Evolutionary conservation across 106 monocot species (phyloP), one percentile per base, ranked within the genome.

Genomic region (Dioscorea dumetorum): DNA sequence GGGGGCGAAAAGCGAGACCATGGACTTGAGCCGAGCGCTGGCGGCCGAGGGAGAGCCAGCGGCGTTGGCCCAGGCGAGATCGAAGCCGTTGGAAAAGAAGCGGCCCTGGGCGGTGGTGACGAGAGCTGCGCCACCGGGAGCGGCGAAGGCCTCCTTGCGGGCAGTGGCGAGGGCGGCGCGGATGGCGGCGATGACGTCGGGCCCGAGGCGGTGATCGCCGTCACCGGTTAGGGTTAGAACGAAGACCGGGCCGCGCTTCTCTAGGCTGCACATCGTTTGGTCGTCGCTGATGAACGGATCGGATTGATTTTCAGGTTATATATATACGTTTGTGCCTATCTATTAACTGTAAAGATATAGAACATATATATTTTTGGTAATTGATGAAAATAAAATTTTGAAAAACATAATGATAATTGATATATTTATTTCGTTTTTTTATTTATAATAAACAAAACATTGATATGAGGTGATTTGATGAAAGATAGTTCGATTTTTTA

Each of bases 31-130:
- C 8, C 80, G 69, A 13, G 32, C 67, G 57, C 54, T 53, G 32
- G 77, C 61, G 14, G 35, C 71, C 66, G 64, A 48, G 49, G 76
- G 74, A 51, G 85, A 74, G 34, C 64, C 64, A 13, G 71, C 70
- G 59, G 69, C 22, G 5, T 51, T 24, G 61, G 77, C 87, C 87
- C 79, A 91, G 21, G 70, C 62, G 62, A 91, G 84, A 70, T 91
- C 91, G 76, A 91, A 77, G 10, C 91, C 91, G 69, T 91, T 91
- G 77, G 84, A 79, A 87, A 91, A 91, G 84, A 84, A 91, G 14
- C 63, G 63, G 62, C 87, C 87, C 65, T 80, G 72, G 52, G 69
- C 81, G 59, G 74, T 41, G 22, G 78, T 79, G 78, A 87, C 86
- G 48, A 87, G 81, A 24, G 84, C 86, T 68, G 31, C 35, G 41